Evolutionary conservation across 83 land plant genomes (phyloP).

Genomic region (Diphasiastrum complanatum): DNA sequence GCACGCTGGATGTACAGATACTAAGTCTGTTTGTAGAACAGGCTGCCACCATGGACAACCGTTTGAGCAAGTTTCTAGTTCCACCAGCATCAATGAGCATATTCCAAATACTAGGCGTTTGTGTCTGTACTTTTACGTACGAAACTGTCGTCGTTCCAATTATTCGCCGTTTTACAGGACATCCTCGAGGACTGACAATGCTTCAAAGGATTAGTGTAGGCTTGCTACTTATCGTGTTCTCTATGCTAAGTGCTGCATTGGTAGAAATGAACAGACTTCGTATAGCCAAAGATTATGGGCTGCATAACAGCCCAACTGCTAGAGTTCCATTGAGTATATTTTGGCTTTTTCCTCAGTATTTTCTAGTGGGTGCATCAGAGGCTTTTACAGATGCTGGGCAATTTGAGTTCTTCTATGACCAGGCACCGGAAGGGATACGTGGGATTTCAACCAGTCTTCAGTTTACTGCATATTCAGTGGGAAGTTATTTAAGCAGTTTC

Average conservation of each 20-base stretch:
- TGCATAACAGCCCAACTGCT: background rate
- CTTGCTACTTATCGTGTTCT: background rate
- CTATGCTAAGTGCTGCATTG: constrained; percentile 15
- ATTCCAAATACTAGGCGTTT: constrained; percentile 5
- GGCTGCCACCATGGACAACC: constrained; percentile 54
- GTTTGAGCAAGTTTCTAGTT: constrained; percentile 13
- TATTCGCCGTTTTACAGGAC: constrained; percentile 6
- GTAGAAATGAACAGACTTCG: constrained; percentile 13
- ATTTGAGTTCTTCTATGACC: constrained; percentile 67
- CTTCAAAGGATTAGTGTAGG: constrained; percentile 21
- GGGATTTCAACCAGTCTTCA: constrained; percentile 52
- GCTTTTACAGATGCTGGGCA: constrained; percentile 65
- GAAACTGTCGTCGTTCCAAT: constrained; percentile 17
- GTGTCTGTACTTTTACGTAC: constrained; percentile 11
- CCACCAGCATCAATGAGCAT: constrained; percentile 13
- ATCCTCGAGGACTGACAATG: constrained; percentile 12
- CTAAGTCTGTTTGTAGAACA: constrained; percentile 52
- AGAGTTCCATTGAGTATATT: constrained; percentile 17
- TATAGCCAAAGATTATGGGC: background rate
- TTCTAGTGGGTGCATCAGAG: constrained; percentile 53
- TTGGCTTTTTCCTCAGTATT: constrained; percentile 50
- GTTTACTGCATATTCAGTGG: constrained; percentile 40
- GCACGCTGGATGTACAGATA: constrained; percentile 49
- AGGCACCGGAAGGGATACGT: constrained; percentile 69
- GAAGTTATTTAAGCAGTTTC: constrained; percentile 50